These are phyloP conservation scores for Parascedosporium putredinis DNA, from an alignment of 2,329 filamentous ascomycete genomes.

Conservation along the genomic window DNA sequence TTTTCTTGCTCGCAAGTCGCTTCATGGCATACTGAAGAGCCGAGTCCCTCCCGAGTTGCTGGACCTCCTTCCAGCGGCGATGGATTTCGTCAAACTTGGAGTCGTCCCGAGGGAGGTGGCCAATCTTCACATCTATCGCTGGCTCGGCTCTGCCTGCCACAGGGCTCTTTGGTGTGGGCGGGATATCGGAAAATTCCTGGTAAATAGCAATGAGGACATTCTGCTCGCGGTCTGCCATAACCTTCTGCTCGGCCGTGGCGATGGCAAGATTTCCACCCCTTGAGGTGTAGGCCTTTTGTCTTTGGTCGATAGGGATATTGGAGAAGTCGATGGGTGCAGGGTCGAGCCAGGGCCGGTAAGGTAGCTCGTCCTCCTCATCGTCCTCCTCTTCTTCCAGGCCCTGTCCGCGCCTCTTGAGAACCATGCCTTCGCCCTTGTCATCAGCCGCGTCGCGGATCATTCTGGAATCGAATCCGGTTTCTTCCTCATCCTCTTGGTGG, in stretches of 20 bases:
- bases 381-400: slow-evolving; percentile 46
- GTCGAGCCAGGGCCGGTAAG: slow-evolving; percentile 41
- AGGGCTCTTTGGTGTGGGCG: slow-evolving; percentile 45
- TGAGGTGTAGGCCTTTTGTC: slow-evolving; percentile 39
- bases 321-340: slow-evolving; percentile 37
- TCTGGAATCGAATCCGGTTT: slow-evolving; percentile 54
- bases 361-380: slow-evolving; percentile 47
- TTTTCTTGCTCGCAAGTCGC: slow-evolving; percentile 29
- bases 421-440: slow-evolving; percentile 63
- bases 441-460: slow-evolving; percentile 64
- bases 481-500: slow-evolving; percentile 61
- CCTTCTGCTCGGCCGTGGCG: slow-evolving; percentile 43
- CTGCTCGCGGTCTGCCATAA: slow-evolving; percentile 46
- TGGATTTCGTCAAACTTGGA: slow-evolving; percentile 37
- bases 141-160: slow-evolving; percentile 21
- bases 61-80: slow-evolving; percentile 35
- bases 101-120: slow-evolving; percentile 27
- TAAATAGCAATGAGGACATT: slow-evolving; percentile 53
- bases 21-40: slow-evolving; percentile 32
- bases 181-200: slow-evolving; percentile 41
- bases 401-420: slow-evolving; percentile 43
- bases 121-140: slow-evolving; percentile 18
- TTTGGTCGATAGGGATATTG: slow-evolving; percentile 32
- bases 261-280: slow-evolving; percentile 42
- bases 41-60: slow-evolving; percentile 31